A percentile compares a stretch with the other conserved stretches of the same genome.
Evolutionary conservation across 2,329 filamentous ascomycete species (phyloP).

Genomic region (Chaetomiaceae sp.): DNA sequence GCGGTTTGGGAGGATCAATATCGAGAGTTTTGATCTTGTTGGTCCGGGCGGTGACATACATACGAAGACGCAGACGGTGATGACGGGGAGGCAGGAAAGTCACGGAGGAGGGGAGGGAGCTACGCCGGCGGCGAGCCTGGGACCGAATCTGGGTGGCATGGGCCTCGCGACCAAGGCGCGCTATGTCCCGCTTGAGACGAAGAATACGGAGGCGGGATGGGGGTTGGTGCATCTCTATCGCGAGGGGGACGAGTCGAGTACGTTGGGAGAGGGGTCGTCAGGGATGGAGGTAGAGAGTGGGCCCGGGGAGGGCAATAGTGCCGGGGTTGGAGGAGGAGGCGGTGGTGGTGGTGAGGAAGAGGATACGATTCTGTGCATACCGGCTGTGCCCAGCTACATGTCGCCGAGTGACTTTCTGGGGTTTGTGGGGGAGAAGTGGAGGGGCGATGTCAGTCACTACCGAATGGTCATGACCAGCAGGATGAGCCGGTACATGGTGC

Average conservation of each 20-base stretch:
- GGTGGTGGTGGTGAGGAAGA: slow-evolving; percentile 25
- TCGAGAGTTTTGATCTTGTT: slow-evolving; percentile 73
- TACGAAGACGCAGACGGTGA: slow-evolving; percentile 16
- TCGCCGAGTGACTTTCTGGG: slow-evolving; percentile 85
- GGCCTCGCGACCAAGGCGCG: slow-evolving; percentile 77
- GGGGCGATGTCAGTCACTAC: slow-evolving; percentile 84
- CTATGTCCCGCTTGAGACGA: slow-evolving; percentile 64
- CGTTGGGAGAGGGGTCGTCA: slow-evolving; percentile 1
- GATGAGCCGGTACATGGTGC: slow-evolving; percentile 87
- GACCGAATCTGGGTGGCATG: slow-evolving; percentile 49
- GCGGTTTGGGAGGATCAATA: slow-evolving; percentile 70
- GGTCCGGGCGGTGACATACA: slow-evolving; percentile 20
- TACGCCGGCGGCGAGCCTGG: slow-evolving; percentile 35
- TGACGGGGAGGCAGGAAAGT: slow-evolving; percentile 29
- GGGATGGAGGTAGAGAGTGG: slow-evolving; percentile 1
- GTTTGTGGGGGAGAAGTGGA: slow-evolving; percentile 83
- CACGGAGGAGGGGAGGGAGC: slow-evolving; percentile 17
- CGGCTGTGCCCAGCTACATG: slow-evolving; percentile 91
- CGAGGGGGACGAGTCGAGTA: slow-evolving; percentile 62
- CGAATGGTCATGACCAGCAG: slow-evolving; percentile 85
- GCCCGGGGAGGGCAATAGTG: slow-evolving; percentile 22
- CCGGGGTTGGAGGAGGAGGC: neutral
- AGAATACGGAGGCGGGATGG: slow-evolving; percentile 76
- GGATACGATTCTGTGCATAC: slow-evolving; percentile 80
- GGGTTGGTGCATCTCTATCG: slow-evolving; percentile 92